Evolutionary conservation across 2,329 filamentous ascomycete species (phyloP).

Genomic region (Botrytis fabae): DNA sequence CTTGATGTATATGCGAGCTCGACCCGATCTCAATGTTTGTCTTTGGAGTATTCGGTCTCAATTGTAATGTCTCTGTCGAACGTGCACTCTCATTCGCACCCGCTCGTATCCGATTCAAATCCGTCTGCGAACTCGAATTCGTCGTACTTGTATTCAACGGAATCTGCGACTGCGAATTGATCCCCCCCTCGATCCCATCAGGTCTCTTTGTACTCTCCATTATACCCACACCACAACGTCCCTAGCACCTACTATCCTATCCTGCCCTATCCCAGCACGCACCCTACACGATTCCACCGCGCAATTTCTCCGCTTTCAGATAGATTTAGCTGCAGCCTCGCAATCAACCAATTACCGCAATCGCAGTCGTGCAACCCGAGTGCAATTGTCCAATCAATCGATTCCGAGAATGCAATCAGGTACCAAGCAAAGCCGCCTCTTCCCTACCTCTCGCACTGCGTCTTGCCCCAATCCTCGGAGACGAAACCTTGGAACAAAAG

Average conservation of each 20-base stretch:
- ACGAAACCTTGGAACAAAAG: neutral
- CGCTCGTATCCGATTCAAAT: neutral
- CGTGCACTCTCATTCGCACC: neutral
- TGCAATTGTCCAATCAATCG: neutral
- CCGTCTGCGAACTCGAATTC: neutral
- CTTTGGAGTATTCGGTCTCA: neutral
- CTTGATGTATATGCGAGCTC: neutral
- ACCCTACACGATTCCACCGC: neutral
- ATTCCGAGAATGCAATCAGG: neutral
- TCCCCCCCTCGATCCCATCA: no score
- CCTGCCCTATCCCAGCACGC: neutral
- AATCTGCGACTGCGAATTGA: neutral
- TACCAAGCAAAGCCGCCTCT: neutral
- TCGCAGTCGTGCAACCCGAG: neutral
- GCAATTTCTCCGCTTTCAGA: constrained; percentile 15
- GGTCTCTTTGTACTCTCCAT: neutral
- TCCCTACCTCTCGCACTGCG: neutral
- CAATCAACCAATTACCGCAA: neutral
- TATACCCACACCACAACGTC: neutral
- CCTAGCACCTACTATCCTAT: neutral
- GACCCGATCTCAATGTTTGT: neutral
- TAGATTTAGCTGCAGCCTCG: neutral
- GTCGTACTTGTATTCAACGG: neutral
- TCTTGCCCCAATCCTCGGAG: neutral
- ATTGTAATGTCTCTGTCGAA: neutral